A percentile compares a stretch with the other conserved stretches of the same genome.
These are phyloP conservation scores for Stevia rebaudiana DNA, from an alignment of 140 eudicot genomes.

Conservation along the genomic window DNA sequence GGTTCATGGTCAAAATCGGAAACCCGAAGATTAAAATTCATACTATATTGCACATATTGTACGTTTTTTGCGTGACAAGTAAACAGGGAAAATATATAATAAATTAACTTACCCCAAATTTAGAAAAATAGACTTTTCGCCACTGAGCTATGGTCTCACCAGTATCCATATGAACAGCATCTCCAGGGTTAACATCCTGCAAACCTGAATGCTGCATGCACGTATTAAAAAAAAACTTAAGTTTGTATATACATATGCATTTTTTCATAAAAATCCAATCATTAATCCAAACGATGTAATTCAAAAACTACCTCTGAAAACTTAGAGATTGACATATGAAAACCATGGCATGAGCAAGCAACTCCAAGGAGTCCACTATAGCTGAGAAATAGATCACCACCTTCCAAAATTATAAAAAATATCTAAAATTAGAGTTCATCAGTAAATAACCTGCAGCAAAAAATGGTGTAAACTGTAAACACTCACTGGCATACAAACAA, in stretches of 20 bases:
- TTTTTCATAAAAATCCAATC: conserved; percentile 5
- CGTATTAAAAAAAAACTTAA: conserved; percentile 10
- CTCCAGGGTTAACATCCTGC: conserved; percentile 55
- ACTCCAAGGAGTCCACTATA: conserved; percentile 65
- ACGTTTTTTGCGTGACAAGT: background rate
- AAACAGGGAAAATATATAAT: conserved; percentile 9
- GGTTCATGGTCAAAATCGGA: conserved; percentile 2
- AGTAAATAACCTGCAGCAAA: conserved; percentile 18
- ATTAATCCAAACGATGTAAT: conserved; percentile 15
- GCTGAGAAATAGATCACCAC: conserved; percentile 61
- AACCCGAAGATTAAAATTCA: conserved; percentile 1
- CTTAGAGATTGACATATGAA: conserved; percentile 57
- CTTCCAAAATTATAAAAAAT: conserved; percentile 30
- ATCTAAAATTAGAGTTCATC: conserved; percentile 11
- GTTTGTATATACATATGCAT: background rate
- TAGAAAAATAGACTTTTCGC: conserved; percentile 50
- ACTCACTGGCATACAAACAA: conserved; percentile 66
- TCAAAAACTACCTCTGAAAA: conserved; percentile 51
- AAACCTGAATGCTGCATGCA: conserved; percentile 73
- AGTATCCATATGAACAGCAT: conserved; percentile 55
- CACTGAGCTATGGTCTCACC: conserved; percentile 78
- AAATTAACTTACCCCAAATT: conserved; percentile 53
- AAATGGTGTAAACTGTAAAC: conserved; percentile 3
- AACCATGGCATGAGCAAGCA: conserved; percentile 70
- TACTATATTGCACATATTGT: background rate